Conservation (phyloP, 129 eudicot species). For the Flaveria ramosissima region DNA sequence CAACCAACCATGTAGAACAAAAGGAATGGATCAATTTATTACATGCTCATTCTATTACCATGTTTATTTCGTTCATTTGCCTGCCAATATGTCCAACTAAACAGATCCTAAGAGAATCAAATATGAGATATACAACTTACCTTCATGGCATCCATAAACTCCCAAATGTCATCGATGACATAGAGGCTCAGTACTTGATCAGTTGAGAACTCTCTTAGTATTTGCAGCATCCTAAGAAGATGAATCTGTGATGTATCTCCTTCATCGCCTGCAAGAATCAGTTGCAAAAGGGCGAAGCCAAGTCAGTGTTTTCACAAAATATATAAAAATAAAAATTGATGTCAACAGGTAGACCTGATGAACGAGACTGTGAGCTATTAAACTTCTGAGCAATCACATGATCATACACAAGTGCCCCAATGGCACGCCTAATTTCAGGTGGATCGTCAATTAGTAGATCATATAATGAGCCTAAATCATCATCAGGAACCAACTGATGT, state of each 20-base stretch:
- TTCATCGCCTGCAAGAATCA: constrained; percentile 60
- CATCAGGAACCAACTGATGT: constrained; percentile 90
- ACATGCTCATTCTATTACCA: constrained; percentile 4
- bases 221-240: constrained; percentile 83
- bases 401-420: constrained; percentile 93
- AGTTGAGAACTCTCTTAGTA: constrained; percentile 83
- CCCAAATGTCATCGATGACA: constrained; percentile 99
- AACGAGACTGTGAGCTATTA: constrained; percentile 62
- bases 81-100: neutral
- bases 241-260: constrained; percentile 69
- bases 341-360: constrained; percentile 54
- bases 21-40: neutral
- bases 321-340: neutral
- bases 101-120: constrained; percentile 9
- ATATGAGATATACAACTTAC: constrained; percentile 43
- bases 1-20: neutral
- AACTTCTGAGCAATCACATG: constrained; percentile 92
- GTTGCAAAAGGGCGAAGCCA: constrained; percentile 20
- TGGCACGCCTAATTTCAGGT: constrained; percentile 89
- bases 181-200: constrained; percentile 78
- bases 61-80: neutral
- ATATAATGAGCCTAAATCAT: constrained; percentile 86
- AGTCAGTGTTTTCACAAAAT: constrained; percentile 1
- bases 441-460: constrained; percentile 92
- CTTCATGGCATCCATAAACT: constrained; percentile 97